Conservation (phyloP, 2,329 filamentous ascomycete species). For the Passalora sequoiae region DNA sequence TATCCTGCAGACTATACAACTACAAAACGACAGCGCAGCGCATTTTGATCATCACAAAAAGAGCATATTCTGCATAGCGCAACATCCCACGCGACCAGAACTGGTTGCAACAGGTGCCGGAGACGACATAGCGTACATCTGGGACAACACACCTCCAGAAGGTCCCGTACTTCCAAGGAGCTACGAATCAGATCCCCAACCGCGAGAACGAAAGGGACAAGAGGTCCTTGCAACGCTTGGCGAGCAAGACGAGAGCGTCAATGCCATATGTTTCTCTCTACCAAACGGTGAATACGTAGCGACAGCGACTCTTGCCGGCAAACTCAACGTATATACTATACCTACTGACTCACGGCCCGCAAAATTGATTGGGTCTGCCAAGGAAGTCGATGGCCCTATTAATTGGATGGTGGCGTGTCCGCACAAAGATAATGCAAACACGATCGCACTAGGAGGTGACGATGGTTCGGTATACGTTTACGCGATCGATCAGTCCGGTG, state of each 20-base stretch:
- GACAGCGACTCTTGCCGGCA: conserved; percentile 84
- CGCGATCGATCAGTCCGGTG: conserved; percentile 64
- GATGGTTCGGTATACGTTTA: conserved; percentile 97
- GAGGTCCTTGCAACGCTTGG: conserved; percentile 67
- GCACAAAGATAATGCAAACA: conserved; percentile 64
- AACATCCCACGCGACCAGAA: conserved; percentile 73
- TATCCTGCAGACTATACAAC: conserved; percentile 61
- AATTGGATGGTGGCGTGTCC: conserved; percentile 84
- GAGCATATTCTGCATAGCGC: conserved; percentile 89
- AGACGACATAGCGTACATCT: conserved; percentile 79
- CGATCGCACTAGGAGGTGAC: conserved; percentile 77
- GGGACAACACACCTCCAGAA: conserved; percentile 63
- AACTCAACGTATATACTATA: conserved; percentile 54
- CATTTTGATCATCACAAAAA: conserved; percentile 90
- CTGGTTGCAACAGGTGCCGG: conserved; percentile 85
- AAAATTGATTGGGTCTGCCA: conserved; percentile 68
- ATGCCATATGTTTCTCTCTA: conserved; percentile 75
- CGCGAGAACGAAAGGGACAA: conserved; percentile 55
- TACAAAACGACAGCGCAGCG: conserved; percentile 88
- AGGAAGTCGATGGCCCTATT: conserved; percentile 82
- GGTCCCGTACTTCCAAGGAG: conserved; percentile 67
- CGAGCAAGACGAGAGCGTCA: conserved; percentile 90
- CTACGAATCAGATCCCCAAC: conserved; percentile 63
- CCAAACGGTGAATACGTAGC: conserved; percentile 78
- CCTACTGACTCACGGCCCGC: conserved; percentile 21